Base-by-base conservation (phyloP, 2,329 filamentous ascomycete genomes). In the Amphichorda felina region DNA sequence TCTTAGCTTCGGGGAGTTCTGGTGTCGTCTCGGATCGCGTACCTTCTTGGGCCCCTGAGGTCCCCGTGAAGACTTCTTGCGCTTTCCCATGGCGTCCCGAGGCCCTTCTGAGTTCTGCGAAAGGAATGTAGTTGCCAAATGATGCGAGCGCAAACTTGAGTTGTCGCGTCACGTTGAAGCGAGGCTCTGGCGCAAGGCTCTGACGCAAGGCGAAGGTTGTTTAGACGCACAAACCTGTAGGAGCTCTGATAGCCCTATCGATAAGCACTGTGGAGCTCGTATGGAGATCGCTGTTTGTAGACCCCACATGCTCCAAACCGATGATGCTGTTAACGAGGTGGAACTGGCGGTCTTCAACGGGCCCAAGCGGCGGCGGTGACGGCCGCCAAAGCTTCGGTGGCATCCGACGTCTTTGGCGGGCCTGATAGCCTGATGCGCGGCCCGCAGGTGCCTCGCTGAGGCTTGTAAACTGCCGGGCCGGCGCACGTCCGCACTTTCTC, bases 41-140 rank as follows among this genome's bases (percentile, higher is more conserved):
- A 85, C 85, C 79, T 79, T 94, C 63, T 84, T 91, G 18, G 83
- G 79, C 43, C 80, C 84, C 56, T 78, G 72, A 13, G 84, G 84
- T 66, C 87, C 87, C 53, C 77, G 73, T 36, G 86, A 82, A 18
- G 82, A 82, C 72, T 91, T 93, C 72, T 94, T 95, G 58, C 89
- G 84, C 70, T 95, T 95, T 43, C 89, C 89, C 89, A 86, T 70
- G 32, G 34, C 53, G 8, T 24, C 17, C 18, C 15, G 10, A 8
- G 29, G 15, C 4, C 11, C 18, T 31, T 18, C 28, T 30, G 15
- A 16, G 17, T 10, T 15, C 16, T 16, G 27, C 27, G 27, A 16
- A 8, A 14, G 26, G 8, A 16, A 16, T 30, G 15, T 9, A 9
- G 4, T 8, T 16, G 27, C 27, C 8, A 30, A 8, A 30, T 16